Percentiles rank a stretch among this genome's conserved stretches.
Evolutionary conservation across 2,329 filamentous ascomycete species (phyloP).

Genomic region (Penicillium sp.): DNA sequence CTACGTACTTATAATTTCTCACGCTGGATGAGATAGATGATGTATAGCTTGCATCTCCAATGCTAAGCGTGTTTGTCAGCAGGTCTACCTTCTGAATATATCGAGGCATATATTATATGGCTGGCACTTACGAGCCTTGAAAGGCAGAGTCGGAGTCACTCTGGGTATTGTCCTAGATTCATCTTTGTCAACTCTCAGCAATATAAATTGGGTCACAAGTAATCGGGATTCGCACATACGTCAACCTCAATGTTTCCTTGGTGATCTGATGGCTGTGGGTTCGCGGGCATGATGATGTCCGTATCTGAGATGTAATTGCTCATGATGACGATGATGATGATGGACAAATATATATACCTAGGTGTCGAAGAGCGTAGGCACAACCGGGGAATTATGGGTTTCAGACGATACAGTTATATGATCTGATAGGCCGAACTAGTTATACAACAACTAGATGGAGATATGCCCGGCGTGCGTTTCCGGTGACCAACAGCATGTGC

Average conservation of each 20-base stretch:
- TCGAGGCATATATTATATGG: not conserved
- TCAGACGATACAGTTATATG: no score
- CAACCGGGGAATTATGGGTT: not conserved
- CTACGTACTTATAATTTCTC: slow-evolving; percentile 16
- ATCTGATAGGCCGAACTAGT: no score
- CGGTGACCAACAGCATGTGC: not conserved
- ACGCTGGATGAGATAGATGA: slow-evolving; percentile 15
- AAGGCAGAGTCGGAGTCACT: slow-evolving; percentile 16
- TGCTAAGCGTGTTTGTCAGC: slow-evolving; percentile 3
- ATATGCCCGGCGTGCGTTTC: not conserved
- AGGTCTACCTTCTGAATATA: not conserved
- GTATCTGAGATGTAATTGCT: not conserved
- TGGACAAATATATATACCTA: not conserved
- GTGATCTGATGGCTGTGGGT: slow-evolving; percentile 10
- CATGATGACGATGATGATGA: not conserved
- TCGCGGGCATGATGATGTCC: not conserved
- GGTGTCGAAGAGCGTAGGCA: not conserved
- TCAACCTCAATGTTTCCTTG: slow-evolving; percentile 14
- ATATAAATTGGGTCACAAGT: no score
- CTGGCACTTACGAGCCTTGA: slow-evolving; percentile 13
- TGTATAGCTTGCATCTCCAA: slow-evolving; percentile 16
- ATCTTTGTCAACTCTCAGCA: not conserved
- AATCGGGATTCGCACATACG: slow-evolving; percentile 9
- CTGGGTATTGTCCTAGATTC: slow-evolving; percentile 1
- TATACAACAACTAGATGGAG: not conserved